phyloP scores from a whole-genome alignment of 768 basidiomycete species.

The Naganishia vaughanmartiniae region DNA sequence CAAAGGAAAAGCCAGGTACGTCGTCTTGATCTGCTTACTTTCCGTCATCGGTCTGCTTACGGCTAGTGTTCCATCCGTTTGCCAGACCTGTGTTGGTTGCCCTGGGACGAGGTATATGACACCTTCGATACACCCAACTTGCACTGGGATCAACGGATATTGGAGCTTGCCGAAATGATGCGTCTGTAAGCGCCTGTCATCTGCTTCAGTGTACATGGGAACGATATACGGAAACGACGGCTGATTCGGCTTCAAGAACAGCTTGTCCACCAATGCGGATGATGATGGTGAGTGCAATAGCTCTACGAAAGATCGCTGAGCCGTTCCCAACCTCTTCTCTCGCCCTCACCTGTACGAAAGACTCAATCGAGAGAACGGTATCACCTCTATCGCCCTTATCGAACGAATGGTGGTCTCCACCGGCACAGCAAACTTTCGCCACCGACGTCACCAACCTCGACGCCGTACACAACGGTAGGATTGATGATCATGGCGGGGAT shows the following conservation, averaged over 20 bases:
- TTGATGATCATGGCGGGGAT: background rate
- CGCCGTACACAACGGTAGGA: too few relatives aligned
- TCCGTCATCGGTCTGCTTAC: too few relatives aligned
- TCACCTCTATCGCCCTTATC: constrained; percentile 41
- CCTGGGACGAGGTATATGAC: constrained; percentile 73
- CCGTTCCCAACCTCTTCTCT: too few relatives aligned
- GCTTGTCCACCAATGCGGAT: background rate
- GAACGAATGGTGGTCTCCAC: constrained; percentile 76
- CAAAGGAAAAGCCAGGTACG: constrained; percentile 9
- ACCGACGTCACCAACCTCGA: background rate
- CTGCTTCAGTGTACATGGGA: background rate
- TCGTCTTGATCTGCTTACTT: constrained; percentile 4
- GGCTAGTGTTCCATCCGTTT: background rate
- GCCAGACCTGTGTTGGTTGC: constrained; percentile 52
- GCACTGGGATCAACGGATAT: constrained; percentile 77
- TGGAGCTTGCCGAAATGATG: constrained; percentile 58
- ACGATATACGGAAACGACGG: background rate
- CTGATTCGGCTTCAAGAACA: background rate
- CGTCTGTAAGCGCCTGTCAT: constrained; percentile 62
- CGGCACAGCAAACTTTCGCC: constrained; percentile 60
- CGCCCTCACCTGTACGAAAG: background rate
- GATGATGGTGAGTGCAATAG: background rate
- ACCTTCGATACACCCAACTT: constrained; percentile 76
- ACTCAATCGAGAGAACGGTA: constrained; percentile 48
- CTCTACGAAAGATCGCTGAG: too few relatives aligned